Conservation (phyloP, 352 stramenopile species). For the Globisporangium sylvaticum region DNA sequence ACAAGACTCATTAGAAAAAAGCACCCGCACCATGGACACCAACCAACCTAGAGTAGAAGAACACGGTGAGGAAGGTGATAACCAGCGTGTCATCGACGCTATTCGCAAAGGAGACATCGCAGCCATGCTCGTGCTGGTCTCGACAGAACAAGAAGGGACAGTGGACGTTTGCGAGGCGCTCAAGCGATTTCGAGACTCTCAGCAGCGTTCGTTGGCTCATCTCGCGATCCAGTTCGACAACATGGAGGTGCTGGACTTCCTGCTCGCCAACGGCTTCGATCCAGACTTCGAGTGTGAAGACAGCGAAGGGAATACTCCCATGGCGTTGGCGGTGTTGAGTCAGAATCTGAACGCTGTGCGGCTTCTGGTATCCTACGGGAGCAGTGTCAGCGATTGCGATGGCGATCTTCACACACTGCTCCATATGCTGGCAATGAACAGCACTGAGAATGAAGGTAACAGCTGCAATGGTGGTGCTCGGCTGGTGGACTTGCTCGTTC, state of each 20-base stretch:
- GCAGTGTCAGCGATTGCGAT: constrained; percentile 23
- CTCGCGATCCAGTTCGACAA: constrained; percentile 20
- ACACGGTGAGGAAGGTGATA: neutral
- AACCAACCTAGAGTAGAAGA: neutral
- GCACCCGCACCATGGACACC: neutral
- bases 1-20: neutral
- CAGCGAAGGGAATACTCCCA: constrained; percentile 13
- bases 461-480: neutral
- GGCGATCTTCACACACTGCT: constrained; percentile 14
- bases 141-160: constrained; percentile 3
- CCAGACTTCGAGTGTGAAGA: constrained; percentile 8
- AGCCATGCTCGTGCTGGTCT: neutral
- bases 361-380: constrained; percentile 27
- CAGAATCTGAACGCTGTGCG: constrained; percentile 5
- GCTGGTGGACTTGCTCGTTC: constrained; percentile 4
- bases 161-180: constrained; percentile 8
- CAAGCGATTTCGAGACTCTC: constrained; percentile 15
- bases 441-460: neutral
- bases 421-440: constrained; percentile 7
- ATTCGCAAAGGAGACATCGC: neutral
- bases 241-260: constrained; percentile 19
- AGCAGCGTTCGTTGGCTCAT: constrained; percentile 26
- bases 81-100: neutral
- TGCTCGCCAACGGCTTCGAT: constrained; percentile 8
- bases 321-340: constrained; percentile 12